phyloP scores from a whole-genome alignment of 345 rosid species.

The Salix caprea region DNA sequence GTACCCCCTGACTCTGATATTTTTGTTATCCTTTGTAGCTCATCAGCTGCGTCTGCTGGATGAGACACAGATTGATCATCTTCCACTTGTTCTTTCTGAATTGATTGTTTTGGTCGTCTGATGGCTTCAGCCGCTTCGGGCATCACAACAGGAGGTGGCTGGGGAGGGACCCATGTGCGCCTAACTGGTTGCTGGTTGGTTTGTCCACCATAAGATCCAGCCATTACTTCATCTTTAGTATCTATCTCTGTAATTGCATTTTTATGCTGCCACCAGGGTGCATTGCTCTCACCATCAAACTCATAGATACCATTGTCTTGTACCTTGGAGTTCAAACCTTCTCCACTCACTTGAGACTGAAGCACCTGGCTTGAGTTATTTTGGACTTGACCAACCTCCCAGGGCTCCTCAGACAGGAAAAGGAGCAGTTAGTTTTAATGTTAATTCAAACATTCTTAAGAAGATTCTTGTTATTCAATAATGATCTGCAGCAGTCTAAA shows the following conservation, averaged over 20 bases:
- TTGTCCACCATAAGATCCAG: conserved; percentile 31
- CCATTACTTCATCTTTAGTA: conserved; percentile 44
- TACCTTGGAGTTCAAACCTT: conserved; percentile 34
- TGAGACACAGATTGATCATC: conserved; percentile 40
- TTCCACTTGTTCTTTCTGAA: conserved; percentile 49
- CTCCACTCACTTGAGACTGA: conserved; percentile 32
- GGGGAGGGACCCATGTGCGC: conserved; percentile 92
- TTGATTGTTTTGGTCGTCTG: conserved; percentile 59
- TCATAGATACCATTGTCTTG: conserved; percentile 42
- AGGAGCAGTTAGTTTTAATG: background rate
- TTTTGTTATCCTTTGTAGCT: conserved; percentile 68
- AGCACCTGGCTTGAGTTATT: conserved; percentile 37
- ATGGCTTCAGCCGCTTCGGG: conserved; percentile 96
- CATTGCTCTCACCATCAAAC: conserved; percentile 30
- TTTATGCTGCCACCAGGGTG: conserved; percentile 76
- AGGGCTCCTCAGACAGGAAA: conserved; percentile 48
- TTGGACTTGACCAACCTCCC: conserved; percentile 60
- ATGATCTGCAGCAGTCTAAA: background rate
- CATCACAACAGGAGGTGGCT: conserved; percentile 88
- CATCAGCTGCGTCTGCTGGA: conserved; percentile 39
- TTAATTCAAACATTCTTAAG: background rate
- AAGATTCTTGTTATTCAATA: background rate
- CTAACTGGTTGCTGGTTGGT: conserved; percentile 48
- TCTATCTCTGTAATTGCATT: conserved; percentile 61
- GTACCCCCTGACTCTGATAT: conserved; percentile 60